Percentiles rank a stretch among this genome's conserved stretches.
These are phyloP conservation scores for Hericium erinaceus DNA, from an alignment of 768 basidiomycete species.

Conservation along the genomic window DNA sequence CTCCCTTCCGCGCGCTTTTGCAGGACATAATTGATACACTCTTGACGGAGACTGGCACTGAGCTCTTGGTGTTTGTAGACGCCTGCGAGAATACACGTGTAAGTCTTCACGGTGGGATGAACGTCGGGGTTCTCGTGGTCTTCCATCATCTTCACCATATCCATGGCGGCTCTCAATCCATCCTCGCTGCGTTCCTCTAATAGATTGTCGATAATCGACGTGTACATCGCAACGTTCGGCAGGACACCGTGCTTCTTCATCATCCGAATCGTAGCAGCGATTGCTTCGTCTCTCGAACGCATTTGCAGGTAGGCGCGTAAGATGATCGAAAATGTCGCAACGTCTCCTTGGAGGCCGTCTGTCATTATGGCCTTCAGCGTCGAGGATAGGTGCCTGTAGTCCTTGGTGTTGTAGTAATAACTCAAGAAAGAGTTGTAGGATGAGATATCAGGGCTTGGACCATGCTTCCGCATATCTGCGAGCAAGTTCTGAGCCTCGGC, in stretches of 20 bases:
- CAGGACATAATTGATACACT: constrained; percentile 41
- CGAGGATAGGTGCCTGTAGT: constrained; percentile 52
- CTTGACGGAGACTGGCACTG: constrained; percentile 32
- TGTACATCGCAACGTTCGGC: constrained; percentile 71
- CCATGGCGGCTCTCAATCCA: constrained; percentile 52
- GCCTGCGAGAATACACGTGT: constrained; percentile 69
- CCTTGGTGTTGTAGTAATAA: constrained; percentile 51
- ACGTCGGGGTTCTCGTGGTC: constrained; percentile 28
- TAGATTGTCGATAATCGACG: constrained; percentile 69
- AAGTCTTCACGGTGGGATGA: constrained; percentile 71
- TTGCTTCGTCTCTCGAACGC: constrained; percentile 52
- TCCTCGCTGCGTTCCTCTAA: constrained; percentile 45
- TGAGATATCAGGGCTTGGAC: constrained; percentile 60
- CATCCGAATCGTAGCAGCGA: constrained; percentile 49
- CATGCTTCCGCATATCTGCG: constrained; percentile 29
- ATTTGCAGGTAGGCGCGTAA: constrained; percentile 68
- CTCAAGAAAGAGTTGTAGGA: constrained; percentile 78
- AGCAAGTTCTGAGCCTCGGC: constrained; percentile 30
- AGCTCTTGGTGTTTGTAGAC: constrained; percentile 55
- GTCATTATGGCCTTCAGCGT: constrained; percentile 49
- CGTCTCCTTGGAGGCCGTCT: constrained; percentile 56
- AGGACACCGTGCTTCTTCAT: constrained; percentile 71
- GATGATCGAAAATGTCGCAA: constrained; percentile 81
- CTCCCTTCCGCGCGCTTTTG: constrained; percentile 48
- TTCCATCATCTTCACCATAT: constrained; percentile 75